Conservation (phyloP, 495 filamentous ascomycete species). For the Poronia punctata region DNA sequence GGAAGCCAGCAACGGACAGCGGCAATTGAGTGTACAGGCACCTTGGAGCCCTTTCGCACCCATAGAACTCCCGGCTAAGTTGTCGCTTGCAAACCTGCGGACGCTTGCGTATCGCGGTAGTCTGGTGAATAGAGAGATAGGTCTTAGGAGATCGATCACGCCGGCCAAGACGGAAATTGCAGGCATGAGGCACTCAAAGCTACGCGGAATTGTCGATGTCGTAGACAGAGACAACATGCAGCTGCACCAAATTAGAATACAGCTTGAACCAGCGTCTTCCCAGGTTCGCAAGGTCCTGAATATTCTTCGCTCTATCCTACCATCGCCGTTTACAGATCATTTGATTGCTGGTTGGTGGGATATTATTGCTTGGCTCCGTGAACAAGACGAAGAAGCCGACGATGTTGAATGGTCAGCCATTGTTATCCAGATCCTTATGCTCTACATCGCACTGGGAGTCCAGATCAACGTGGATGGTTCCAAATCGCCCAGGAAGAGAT, state of each 20-base stretch:
- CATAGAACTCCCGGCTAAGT: slow-evolving; percentile 41
- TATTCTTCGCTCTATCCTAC: slow-evolving; percentile 55
- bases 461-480: slow-evolving; percentile 12
- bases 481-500: slow-evolving; percentile 15
- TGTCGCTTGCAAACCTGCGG: slow-evolving; percentile 30
- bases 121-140: slow-evolving; percentile 18
- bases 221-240: slow-evolving; percentile 49
- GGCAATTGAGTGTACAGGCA: slow-evolving; percentile 63
- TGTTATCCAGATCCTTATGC: slow-evolving; percentile 59
- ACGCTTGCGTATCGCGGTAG: slow-evolving; percentile 34
- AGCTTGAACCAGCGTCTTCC: slow-evolving; percentile 56
- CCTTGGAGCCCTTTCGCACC: slow-evolving; percentile 63
- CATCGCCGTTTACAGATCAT: slow-evolving; percentile 53
- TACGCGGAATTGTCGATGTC: slow-evolving; percentile 56
- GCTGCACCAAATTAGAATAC: slow-evolving; percentile 59
- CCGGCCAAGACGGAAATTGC: slow-evolving; percentile 31
- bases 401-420: slow-evolving; percentile 75
- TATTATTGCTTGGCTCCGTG: slow-evolving; percentile 59
- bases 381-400: slow-evolving; percentile 38
- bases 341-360: slow-evolving; percentile 71
- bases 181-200: slow-evolving; percentile 36
- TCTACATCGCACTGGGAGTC: slow-evolving; percentile 34
- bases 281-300: slow-evolving; percentile 54
- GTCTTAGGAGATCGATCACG: slow-evolving; percentile 24
- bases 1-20: slow-evolving; percentile 52